Base-by-base conservation (phyloP, 192 early-diverging fungal genomes). In the Thamnidium elegans region DNA sequence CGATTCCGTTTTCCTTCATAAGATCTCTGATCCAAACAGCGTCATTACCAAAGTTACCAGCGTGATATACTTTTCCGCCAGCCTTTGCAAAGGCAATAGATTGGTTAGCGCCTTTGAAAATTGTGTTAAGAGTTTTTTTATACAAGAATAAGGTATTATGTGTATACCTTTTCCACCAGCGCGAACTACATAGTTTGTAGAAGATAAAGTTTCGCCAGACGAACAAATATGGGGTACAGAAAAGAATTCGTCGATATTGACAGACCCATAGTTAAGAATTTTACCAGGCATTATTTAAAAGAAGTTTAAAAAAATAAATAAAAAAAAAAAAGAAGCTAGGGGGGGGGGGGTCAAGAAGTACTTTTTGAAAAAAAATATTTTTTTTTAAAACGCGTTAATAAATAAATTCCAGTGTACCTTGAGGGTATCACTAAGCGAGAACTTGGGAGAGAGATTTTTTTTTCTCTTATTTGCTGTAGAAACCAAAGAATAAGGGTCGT, bases 1-100 rank as follows among this genome's bases (percentile, higher is more conserved):
- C 78, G 9, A 95, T 90, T 14, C 87, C 87, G 21, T 80, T 65
- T 4, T 73, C 51, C 36, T 70, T 60, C 76, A 98, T 83, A 19
- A 85, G 50, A 62, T 90, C 84, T 14, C 75, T 68, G 13, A 96
- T 34, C 89, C 89, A 94, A 39, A 62, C 59, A 9, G 91, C 94
- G 73, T 98, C 96, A 8, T 73, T 72, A 15, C 96, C 96, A 11
- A 98, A 80, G 58, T 82, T 85, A 39, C 93, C 96, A 14, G 86
- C 88, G 54, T 91, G 84, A 55, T 84, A 80, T 5, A 94, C 86
- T 8, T 79, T 70, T 4, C 72, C 81, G 6, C 90, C 88, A 6
- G 92, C 85, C 72, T 83, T 82, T 42, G 89, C 90, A 9, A 92
- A 72, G 11, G 96, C 94, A 6, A 91, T 90, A 14, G 90, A 86